Evolutionary conservation across 2,329 filamentous ascomycete species (phyloP).

Genomic region (Botryotinia narcissicola): DNA sequence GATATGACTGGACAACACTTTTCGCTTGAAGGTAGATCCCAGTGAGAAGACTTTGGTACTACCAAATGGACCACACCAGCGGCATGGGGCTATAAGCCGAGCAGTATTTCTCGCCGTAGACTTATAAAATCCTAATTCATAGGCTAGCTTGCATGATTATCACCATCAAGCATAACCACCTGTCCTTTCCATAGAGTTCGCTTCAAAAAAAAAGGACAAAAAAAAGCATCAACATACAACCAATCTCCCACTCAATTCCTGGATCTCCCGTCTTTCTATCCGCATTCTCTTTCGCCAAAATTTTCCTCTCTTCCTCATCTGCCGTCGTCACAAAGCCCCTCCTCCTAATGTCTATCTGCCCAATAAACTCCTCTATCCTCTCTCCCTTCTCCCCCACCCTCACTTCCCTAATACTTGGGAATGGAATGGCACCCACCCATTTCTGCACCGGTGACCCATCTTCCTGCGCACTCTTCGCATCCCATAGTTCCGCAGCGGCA

Average conservation of each 20-base stretch:
- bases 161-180: neutral
- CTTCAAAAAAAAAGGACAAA: neutral
- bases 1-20: neutral
- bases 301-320: neutral
- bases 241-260: slow-evolving; percentile 13
- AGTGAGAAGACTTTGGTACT: neutral
- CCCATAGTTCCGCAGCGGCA: neutral
- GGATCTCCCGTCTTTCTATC: neutral
- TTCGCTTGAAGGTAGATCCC: neutral
- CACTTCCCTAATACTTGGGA: slow-evolving; percentile 15
- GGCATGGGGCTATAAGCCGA: neutral
- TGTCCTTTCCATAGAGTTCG: neutral
- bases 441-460: neutral
- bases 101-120: neutral
- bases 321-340: neutral
- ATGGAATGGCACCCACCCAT: slow-evolving; percentile 8
- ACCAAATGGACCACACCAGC: neutral
- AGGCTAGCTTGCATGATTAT: neutral
- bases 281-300: neutral
- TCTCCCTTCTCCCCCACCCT: neutral
- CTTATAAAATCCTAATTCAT: neutral
- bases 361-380: neutral
- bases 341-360: slow-evolving; percentile 10
- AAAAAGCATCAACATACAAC: slow-evolving; percentile 9
- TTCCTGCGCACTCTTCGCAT: neutral